Conservation (phyloP, 169 alveolate species). For the Plasmodium yoelii region DNA sequence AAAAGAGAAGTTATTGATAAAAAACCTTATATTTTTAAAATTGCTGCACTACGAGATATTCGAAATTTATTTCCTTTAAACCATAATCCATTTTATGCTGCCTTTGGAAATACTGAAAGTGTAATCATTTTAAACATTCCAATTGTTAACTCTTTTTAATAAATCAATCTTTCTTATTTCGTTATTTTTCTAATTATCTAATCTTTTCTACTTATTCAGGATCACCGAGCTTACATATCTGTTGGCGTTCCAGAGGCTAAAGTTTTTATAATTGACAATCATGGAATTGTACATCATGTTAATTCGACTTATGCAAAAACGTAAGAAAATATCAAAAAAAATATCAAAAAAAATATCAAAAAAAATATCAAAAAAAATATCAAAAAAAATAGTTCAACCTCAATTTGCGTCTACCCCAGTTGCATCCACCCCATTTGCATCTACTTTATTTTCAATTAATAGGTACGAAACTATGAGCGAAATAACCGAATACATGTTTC, state of each 20-base stretch:
- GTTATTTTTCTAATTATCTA: background rate
- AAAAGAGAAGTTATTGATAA: conserved; percentile 97
- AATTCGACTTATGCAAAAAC: conserved; percentile 90
- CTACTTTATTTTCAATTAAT: no score
- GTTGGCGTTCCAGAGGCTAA: conserved; percentile 94
- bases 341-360: no score
- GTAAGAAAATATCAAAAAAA: conserved; percentile 65
- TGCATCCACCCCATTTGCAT: no score
- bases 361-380: no score
- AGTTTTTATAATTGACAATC: conserved; percentile 92
- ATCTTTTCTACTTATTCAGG: conserved; percentile 72
- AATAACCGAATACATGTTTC: conserved; percentile 84
- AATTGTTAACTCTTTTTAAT: no score
- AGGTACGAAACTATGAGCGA: conserved; percentile 83
- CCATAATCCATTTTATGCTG: conserved; percentile 95
- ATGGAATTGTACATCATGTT: conserved; percentile 91
- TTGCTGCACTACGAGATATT: conserved; percentile 95
- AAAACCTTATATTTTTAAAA: conserved; percentile 95
- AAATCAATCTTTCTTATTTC: background rate
- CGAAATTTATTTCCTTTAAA: conserved; percentile 93
- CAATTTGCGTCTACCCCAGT: no score
- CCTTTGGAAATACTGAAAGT: conserved; percentile 98
- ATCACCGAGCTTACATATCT: conserved; percentile 92
- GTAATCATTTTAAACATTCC: conserved; percentile 60
- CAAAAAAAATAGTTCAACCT: no score